phyloP scores from a whole-genome alignment of 75 land plant genomes.

The Cupressus sempervirens region DNA sequence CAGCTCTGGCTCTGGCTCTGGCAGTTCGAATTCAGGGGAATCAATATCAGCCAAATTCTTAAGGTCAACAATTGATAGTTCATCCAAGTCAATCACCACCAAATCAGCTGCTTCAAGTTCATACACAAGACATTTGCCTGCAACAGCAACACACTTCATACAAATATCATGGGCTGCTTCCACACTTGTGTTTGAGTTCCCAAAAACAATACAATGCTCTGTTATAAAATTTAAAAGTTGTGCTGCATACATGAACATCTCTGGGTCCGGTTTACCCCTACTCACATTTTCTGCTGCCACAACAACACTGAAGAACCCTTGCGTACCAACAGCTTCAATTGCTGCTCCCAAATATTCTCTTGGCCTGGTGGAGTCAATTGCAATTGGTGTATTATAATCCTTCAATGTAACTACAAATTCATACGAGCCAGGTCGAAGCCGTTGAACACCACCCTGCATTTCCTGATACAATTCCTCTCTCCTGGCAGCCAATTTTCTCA shows the following conservation, averaged over 20 bases:
- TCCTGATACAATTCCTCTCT: slow-evolving; percentile 77
- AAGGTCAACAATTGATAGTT: slow-evolving; percentile 78
- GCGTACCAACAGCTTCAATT: slow-evolving; percentile 62
- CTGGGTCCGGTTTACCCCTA: slow-evolving; percentile 99
- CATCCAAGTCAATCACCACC: slow-evolving; percentile 70
- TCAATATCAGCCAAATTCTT: slow-evolving; percentile 92
- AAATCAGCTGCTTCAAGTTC: slow-evolving; percentile 91
- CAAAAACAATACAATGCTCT: slow-evolving; percentile 90
- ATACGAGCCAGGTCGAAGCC: slow-evolving; percentile 66
- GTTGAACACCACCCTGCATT: slow-evolving; percentile 68
- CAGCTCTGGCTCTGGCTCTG: slow-evolving; percentile 63
- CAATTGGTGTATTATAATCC: slow-evolving; percentile 76
- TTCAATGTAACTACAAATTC: slow-evolving; percentile 70
- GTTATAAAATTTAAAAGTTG: slow-evolving; percentile 71
- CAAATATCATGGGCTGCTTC: slow-evolving; percentile 95
- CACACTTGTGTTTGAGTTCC: slow-evolving; percentile 83
- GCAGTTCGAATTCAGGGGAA: slow-evolving; percentile 59
- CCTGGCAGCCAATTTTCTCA: slow-evolving; percentile 63
- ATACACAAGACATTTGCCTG: slow-evolving; percentile 84
- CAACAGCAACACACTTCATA: slow-evolving; percentile 97
- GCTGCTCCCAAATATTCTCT: slow-evolving; percentile 56
- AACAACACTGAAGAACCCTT: slow-evolving; percentile 57
- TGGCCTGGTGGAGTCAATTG: slow-evolving; percentile 86
- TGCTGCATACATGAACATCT: slow-evolving; percentile 91
- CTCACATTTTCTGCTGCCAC: slow-evolving; percentile 88